Evolutionary conservation across 768 basidiomycete genomes (phyloP).

Genomic region (Coprinopsis marcescibilis): DNA sequence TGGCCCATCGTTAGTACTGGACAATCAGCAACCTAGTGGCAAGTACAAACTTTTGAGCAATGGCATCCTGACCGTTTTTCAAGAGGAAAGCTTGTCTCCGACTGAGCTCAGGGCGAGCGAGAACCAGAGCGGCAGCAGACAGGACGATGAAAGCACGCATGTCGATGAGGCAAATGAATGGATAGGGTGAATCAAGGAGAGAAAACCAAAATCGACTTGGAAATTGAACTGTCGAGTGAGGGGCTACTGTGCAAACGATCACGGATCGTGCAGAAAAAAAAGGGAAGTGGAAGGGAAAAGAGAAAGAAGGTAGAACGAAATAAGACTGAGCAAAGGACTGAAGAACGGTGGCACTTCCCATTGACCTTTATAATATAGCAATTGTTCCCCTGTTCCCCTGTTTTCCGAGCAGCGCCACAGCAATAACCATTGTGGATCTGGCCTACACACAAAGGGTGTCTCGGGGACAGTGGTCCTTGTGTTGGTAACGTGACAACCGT

Average conservation of each 20-base stretch:
- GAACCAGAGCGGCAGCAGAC: slow-evolving; percentile 24
- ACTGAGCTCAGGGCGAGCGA: slow-evolving; percentile 26
- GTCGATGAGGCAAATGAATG: slow-evolving; percentile 18
- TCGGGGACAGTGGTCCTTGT: neutral
- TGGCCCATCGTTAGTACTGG: neutral
- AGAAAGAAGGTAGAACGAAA: slow-evolving; percentile 6
- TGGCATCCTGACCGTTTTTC: slow-evolving; percentile 37
- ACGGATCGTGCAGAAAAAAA: slow-evolving; percentile 17
- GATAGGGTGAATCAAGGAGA: slow-evolving; percentile 2
- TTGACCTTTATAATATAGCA: no score
- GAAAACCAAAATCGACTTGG: slow-evolving; percentile 4
- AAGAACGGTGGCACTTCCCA: no score
- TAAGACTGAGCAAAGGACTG: no score
- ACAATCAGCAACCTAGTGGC: neutral
- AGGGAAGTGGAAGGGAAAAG: slow-evolving; percentile 11
- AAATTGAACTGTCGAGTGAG: neutral
- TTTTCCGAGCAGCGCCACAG: no score
- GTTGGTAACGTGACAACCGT: neutral
- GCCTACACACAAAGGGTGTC: neutral
- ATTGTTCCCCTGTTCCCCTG: no score
- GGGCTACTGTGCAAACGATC: slow-evolving; percentile 16
- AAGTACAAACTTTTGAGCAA: slow-evolving; percentile 33
- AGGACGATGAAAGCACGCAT: slow-evolving; percentile 35
- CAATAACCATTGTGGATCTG: no score
- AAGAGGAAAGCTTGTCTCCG: slow-evolving; percentile 28